phyloP scores from a whole-genome alignment of 176 grass and related monocot species.

The Oryza australiensis region DNA sequence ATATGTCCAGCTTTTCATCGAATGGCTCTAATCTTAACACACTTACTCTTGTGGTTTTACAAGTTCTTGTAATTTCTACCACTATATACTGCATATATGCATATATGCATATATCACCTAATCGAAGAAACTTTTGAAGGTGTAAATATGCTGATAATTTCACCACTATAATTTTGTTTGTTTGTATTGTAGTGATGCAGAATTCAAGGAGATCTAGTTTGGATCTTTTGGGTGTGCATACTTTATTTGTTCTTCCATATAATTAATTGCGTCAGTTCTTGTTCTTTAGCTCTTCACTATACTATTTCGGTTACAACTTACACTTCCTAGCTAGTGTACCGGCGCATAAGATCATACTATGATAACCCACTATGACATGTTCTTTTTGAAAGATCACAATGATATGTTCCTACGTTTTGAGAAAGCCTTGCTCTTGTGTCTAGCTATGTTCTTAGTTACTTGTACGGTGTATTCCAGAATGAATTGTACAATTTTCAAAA shows the following conservation, averaged over 20 bases:
- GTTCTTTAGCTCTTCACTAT: slow-evolving; percentile 40
- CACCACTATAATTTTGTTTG: slow-evolving; percentile 23
- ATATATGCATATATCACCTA: background rate
- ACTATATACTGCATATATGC: background rate
- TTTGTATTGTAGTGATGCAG: slow-evolving; percentile 34
- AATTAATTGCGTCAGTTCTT: slow-evolving; percentile 32
- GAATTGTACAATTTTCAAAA: background rate
- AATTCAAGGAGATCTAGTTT: slow-evolving; percentile 57
- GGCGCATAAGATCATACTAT: slow-evolving; percentile 50
- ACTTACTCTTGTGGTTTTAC: background rate
- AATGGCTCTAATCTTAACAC: slow-evolving; percentile 9
- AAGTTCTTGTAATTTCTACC: slow-evolving; percentile 3
- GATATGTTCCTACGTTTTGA: background rate
- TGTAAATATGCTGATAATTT: slow-evolving; percentile 28
- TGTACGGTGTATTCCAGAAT: background rate
- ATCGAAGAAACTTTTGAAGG: slow-evolving; percentile 16
- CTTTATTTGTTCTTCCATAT: slow-evolving; percentile 34
- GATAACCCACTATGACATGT: background rate
- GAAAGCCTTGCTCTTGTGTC: background rate
- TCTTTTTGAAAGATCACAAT: background rate
- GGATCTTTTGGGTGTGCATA: slow-evolving; percentile 37
- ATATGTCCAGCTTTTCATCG: slow-evolving; percentile 1
- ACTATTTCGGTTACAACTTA: slow-evolving; percentile 35
- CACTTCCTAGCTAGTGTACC: background rate
- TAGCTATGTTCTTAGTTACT: background rate